These are phyloP conservation scores for Groenewaldozyma tartarivorans DNA, from an alignment of 805 yeast species.

Conservation along the genomic window DNA sequence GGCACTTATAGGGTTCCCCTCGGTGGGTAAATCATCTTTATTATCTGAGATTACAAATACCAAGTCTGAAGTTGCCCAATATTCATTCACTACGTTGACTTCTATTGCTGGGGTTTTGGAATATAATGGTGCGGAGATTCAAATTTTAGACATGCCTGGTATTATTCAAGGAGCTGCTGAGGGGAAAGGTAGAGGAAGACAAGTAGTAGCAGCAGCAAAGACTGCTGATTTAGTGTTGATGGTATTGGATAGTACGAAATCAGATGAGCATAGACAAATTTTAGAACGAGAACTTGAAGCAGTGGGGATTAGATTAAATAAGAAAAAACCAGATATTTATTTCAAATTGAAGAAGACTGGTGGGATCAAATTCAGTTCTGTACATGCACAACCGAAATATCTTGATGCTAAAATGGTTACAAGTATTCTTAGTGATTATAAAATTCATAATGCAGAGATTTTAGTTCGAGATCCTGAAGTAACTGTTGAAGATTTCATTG, in stretches of 20 bases:
- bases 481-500: conserved; percentile 89
- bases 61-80: conserved; percentile 88
- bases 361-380: conserved; percentile 76
- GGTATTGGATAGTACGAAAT: conserved; percentile 94
- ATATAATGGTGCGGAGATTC: conserved; percentile 94
- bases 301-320: conserved; percentile 86
- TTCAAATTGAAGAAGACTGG: conserved; percentile 79
- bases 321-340: conserved; percentile 67
- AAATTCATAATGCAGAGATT: conserved; percentile 89
- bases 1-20: conserved; percentile 92
- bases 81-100: conserved; percentile 91
- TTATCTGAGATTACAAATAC: conserved; percentile 85
- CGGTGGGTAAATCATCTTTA: conserved; percentile 93
- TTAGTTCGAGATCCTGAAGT: conserved; percentile 79
- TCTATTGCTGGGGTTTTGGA: conserved; percentile 94
- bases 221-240: conserved; percentile 88
- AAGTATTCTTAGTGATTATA: conserved; percentile 73
- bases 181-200: conserved; percentile 96
- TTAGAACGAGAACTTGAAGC: conserved; percentile 85
- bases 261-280: conserved; percentile 77
- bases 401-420: conserved; percentile 73
- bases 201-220: conserved; percentile 91
- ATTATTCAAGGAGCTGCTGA: conserved; percentile 93
- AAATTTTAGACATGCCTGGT: conserved; percentile 96
- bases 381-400: conserved; percentile 73